Conservation (phyloP, 768 basidiomycete species). For the Tubosaeta brunneosetosa region DNA sequence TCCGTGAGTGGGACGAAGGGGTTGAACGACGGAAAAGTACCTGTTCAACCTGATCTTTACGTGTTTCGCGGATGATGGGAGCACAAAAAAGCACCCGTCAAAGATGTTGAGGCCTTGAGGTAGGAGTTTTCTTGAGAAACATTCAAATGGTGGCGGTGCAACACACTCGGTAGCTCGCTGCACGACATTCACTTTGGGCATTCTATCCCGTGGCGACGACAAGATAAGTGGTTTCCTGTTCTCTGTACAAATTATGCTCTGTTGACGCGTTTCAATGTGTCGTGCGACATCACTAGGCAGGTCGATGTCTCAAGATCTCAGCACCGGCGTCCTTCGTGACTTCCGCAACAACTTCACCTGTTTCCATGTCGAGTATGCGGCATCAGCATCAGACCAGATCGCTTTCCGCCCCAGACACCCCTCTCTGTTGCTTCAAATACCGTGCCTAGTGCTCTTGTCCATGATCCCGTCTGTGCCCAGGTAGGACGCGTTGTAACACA, state of each 20-base stretch:
- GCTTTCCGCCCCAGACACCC: conserved; percentile 12
- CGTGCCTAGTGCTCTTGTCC: conserved; percentile 1
- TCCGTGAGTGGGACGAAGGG: conserved; percentile 14
- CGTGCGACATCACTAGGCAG: conserved; percentile 12
- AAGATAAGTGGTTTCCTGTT: neutral
- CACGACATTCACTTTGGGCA: neutral
- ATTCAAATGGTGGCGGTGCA: too few species aligned
- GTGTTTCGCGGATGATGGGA: conserved; percentile 13
- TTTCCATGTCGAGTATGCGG: conserved; percentile 14
- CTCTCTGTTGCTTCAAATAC: conserved; percentile 5
- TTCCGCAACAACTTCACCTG: conserved; percentile 18
- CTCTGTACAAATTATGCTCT: conserved; percentile 21
- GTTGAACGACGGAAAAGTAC: conserved; percentile 5
- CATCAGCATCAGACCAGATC: conserved; percentile 1
- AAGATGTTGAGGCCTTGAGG: too few species aligned
- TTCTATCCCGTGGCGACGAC: neutral
- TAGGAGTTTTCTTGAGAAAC: too few species aligned
- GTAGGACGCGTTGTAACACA: neutral
- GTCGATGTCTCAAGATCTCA: conserved; percentile 9
- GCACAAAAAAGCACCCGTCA: neutral
- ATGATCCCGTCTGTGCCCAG: conserved; percentile 19
- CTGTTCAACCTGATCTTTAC: conserved; percentile 24
- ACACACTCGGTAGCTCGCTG: too few species aligned
- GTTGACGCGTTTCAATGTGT: conserved; percentile 19
- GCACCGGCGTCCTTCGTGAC: conserved; percentile 14